Conservation (phyloP, 768 basidiomycete species). For the Cyclocybe aegerita region DNA sequence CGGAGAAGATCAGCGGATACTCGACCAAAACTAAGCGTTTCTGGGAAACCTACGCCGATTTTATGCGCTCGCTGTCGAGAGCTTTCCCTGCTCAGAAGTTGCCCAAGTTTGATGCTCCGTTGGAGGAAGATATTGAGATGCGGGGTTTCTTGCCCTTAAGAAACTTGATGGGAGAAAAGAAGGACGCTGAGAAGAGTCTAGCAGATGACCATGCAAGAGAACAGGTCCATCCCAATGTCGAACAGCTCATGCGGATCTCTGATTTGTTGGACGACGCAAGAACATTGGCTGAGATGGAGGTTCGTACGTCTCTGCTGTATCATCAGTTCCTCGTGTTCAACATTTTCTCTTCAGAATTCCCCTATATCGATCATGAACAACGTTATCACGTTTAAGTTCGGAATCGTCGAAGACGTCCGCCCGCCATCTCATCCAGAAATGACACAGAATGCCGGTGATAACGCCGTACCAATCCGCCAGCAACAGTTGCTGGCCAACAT, state of each 20-base stretch:
- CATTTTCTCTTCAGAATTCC: conserved; percentile 31
- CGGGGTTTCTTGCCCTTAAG: conserved; percentile 84
- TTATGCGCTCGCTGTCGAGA: conserved; percentile 56
- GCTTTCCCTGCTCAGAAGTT: conserved; percentile 70
- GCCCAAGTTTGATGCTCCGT: conserved; percentile 52
- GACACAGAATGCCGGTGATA: conserved; percentile 2
- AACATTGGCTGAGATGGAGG: conserved; percentile 57
- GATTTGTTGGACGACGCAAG: conserved; percentile 79
- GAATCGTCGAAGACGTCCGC: conserved; percentile 24
- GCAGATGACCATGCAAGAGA: conserved; percentile 26
- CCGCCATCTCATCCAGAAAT: conserved; percentile 12
- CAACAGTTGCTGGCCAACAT: conserved; percentile 23
- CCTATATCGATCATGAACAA: conserved; percentile 36
- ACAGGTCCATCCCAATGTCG: conserved; percentile 84
- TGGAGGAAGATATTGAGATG: conserved; percentile 93
- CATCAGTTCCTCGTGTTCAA: not conserved
- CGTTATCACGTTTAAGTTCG: conserved; percentile 32
- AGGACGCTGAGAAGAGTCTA: conserved; percentile 20
- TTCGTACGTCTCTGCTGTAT: conserved; percentile 27
- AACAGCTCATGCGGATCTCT: conserved; percentile 90
- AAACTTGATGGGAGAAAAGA: conserved; percentile 47
- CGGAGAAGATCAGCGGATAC: conserved; percentile 31
- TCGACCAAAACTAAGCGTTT: conserved; percentile 50
- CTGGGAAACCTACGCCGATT: conserved; percentile 71
- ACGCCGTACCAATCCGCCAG: conserved; percentile 11